These are phyloP conservation scores for Heterobasidion occidentale DNA, from an alignment of 1,284 basidiomycete species.

Conservation along the genomic window DNA sequence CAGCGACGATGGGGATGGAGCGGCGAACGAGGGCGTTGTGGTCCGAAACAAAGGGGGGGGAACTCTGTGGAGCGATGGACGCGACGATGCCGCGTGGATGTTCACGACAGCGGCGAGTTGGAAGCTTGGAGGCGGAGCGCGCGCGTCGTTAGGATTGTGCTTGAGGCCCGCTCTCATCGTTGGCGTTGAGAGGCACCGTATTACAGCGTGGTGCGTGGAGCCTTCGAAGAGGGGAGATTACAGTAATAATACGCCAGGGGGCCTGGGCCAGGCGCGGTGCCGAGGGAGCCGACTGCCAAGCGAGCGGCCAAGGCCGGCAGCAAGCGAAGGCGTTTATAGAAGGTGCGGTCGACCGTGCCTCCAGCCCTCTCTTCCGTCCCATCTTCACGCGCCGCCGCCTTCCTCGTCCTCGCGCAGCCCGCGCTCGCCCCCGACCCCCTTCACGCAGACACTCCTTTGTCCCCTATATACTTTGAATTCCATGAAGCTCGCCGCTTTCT, in stretches of 20 bases:
- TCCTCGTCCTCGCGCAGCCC: not conserved
- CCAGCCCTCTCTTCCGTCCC: not conserved
- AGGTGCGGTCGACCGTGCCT: not conserved
- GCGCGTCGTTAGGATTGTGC: no score
- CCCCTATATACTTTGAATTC: slow-evolving; percentile 1
- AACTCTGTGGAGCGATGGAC: not conserved
- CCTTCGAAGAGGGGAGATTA: no score
- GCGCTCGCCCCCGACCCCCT: not conserved
- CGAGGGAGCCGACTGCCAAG: not conserved
- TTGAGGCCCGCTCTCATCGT: no score
- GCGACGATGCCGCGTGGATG: not conserved
- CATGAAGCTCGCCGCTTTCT: slow-evolving; percentile 36
- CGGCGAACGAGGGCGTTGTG: no score
- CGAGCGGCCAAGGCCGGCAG: not conserved
- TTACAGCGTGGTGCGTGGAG: no score
- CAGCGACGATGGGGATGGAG: not conserved
- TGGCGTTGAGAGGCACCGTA: no score
- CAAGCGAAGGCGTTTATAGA: not conserved
- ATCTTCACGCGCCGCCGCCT: no score
- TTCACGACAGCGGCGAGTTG: not conserved
- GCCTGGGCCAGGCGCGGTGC: not conserved
- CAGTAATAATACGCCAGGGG: no score
- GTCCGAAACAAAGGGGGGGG: no score
- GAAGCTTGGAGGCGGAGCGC: not conserved
- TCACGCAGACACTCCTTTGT: not conserved